Percentiles rank a stretch among this genome's conserved stretches.
Evolutionary conservation across 768 basidiomycete genomes (phyloP).

Genomic region (Boletus rubroflammeus): DNA sequence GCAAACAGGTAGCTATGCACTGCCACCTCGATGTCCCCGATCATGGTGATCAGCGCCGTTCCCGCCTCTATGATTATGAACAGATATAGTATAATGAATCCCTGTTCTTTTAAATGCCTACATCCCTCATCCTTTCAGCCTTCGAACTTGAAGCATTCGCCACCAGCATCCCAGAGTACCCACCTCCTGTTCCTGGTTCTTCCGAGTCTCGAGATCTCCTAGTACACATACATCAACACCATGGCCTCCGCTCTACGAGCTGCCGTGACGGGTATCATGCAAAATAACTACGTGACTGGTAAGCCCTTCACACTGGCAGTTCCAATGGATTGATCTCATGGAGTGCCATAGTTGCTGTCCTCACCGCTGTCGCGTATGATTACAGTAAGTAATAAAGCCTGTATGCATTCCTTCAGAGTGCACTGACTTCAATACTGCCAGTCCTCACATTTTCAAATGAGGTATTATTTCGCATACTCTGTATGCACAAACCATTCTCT

Average conservation of each 20-base stretch:
- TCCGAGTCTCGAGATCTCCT: background rate
- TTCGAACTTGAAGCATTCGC: background rate
- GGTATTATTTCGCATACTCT: background rate
- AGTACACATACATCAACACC: background rate
- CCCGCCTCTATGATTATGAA: too few relatives aligned
- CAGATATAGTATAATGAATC: background rate
- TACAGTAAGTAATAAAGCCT: background rate
- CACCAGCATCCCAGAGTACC: background rate
- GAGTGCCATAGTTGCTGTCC: background rate
- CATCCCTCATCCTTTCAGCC: background rate
- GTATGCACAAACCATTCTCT: background rate
- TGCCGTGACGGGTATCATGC: background rate
- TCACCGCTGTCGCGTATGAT: background rate
- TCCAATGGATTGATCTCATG: background rate
- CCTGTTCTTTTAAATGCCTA: background rate
- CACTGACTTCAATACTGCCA: background rate
- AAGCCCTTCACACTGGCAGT: background rate
- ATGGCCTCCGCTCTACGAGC: background rate
- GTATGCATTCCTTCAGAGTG: background rate
- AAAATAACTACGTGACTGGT: background rate
- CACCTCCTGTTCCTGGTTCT: background rate
- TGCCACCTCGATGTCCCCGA: too few relatives aligned
- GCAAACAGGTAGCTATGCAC: too few relatives aligned
- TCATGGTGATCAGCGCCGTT: too few relatives aligned
- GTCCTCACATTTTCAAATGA: background rate